phyloP scores from a whole-genome alignment of 2,329 filamentous ascomycete genomes.

The Monilinia polystroma region DNA sequence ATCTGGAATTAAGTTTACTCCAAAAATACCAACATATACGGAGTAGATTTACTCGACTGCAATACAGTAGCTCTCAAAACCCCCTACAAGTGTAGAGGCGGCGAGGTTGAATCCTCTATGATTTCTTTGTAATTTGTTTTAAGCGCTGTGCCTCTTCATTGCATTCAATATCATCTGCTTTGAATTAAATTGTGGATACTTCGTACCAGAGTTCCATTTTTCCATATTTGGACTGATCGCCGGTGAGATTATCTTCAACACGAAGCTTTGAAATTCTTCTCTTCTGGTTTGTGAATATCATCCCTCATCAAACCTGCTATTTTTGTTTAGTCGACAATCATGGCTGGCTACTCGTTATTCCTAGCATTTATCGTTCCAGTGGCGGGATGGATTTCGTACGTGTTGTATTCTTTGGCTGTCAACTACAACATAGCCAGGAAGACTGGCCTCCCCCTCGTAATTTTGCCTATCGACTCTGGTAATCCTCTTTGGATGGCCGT shows the following conservation, averaged over 20 bases:
- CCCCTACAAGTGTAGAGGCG: too few relatives aligned
- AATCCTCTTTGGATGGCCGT: slow-evolving; percentile 20
- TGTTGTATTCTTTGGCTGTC: neutral
- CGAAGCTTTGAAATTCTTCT: slow-evolving; percentile 2
- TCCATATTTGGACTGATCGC: neutral
- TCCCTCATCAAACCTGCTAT: neutral
- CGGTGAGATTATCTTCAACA: neutral
- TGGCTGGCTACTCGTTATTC: slow-evolving; percentile 7
- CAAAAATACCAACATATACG: too few relatives aligned
- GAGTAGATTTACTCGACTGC: too few relatives aligned
- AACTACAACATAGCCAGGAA: neutral
- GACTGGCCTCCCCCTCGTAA: neutral
- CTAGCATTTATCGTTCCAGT: slow-evolving; percentile 9
- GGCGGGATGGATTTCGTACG: neutral
- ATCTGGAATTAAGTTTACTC: too few relatives aligned
- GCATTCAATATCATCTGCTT: neutral
- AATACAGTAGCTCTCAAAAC: too few relatives aligned
- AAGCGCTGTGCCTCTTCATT: slow-evolving; percentile 6
- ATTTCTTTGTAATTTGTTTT: neutral
- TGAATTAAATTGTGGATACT: neutral
- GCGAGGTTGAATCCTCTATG: neutral
- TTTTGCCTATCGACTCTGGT: slow-evolving; percentile 17
- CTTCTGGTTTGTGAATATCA: slow-evolving; percentile 2
- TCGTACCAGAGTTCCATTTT: too few relatives aligned
- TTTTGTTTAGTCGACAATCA: neutral